Base-by-base conservation (phyloP, 2,329 filamentous ascomycete species). In the Eutypella sp. region DNA sequence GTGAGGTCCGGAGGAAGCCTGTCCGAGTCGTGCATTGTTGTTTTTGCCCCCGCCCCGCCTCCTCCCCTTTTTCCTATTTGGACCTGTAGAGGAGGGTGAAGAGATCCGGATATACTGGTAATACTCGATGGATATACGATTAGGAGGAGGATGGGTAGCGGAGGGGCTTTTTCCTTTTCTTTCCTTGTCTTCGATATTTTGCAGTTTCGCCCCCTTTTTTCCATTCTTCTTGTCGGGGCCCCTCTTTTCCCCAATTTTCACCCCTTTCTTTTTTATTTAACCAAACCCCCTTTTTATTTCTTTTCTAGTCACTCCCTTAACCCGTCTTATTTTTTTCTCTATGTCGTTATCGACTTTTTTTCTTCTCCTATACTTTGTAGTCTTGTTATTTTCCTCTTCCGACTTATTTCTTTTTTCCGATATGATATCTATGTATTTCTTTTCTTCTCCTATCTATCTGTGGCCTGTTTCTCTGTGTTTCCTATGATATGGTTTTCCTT, bases 371-470 rank as follows among this genome's bases (percentile, higher is more conserved):
- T 42, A 18, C 47, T 43, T 42, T 41, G 41, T 48, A 29, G 34
- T 49, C 46, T 48, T 59, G 34, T 66, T 53, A 23, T 60, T 65
- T 59, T 52, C 38, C 51, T 41, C 45, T 40, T 44, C 24, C 29
- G 33, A 45, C 15, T 41, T 47, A 45, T 40, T 40, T 54, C 42
- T 48, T 44, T 50, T 48, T 39, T 40, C 41, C n/a, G n/a, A n/a
- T n/a, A n/a, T n/a, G n/a, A n/a, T 34, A 44, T 46, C 40, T 44
- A n/a, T 45, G 44, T 42, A 31, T 38, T 42, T 40, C 19, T 39
- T 42, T 41, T 36, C 44, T 15, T 40, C 29, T 44, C n/a, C 20
- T n/a, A 31, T 24, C 23, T 48, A 24, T 41, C 18, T 34, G 15
- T 25, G 40, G 40, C n/a, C n/a, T n/a, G n/a, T n/a, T n/a, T n/a